Evolutionary conservation across 257 asterid genomes (phyloP).

Genomic region (Solanum appendiculatum): DNA sequence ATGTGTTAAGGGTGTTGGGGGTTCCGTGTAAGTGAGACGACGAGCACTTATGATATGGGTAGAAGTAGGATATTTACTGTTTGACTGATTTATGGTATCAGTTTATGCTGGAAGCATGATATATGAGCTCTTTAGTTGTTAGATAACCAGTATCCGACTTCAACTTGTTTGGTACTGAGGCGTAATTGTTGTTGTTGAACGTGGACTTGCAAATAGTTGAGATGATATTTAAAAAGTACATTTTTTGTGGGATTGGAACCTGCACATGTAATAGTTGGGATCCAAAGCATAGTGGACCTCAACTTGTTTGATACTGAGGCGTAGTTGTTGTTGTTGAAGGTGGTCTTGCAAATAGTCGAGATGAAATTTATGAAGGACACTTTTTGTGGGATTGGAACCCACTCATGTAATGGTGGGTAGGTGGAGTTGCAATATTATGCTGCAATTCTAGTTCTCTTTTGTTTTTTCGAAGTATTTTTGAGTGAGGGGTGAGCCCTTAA

Average conservation of each 20-base stretch:
- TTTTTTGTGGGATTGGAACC: background rate
- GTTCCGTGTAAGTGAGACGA: background rate
- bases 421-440: background rate
- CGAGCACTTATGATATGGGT: background rate
- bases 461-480: background rate
- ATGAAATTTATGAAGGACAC: background rate
- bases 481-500: background rate
- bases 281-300: background rate
- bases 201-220: background rate
- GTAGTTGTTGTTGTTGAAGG: background rate
- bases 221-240: background rate
- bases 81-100: background rate
- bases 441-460: background rate
- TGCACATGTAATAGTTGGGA: background rate
- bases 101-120: background rate
- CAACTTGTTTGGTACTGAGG: background rate
- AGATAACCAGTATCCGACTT: background rate
- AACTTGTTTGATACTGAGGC: background rate
- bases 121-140: background rate
- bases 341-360: background rate
- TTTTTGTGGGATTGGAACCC: background rate
- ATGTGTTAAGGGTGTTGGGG: background rate
- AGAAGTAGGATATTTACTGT: background rate
- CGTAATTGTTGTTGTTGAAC: background rate
- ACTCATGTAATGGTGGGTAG: background rate